Conservation (phyloP, 2,329 filamentous ascomycete species). For the Sclerotinia subarctica region DNA sequence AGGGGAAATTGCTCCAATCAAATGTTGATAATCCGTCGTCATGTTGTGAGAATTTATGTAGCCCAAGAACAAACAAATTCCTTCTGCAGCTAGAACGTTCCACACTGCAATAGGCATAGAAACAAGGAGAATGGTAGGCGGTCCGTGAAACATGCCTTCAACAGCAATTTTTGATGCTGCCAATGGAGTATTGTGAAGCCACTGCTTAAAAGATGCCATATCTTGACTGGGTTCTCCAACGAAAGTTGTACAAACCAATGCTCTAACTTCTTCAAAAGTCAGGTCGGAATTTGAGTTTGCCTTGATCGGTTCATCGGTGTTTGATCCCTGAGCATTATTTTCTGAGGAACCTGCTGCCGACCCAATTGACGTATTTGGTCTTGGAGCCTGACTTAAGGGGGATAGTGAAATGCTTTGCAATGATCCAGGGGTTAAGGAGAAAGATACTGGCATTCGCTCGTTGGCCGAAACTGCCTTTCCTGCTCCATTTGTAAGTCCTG, state of each 20-base stretch:
- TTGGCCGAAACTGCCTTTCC: slow-evolving; percentile 37
- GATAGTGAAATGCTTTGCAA: slow-evolving; percentile 53
- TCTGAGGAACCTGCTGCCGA: slow-evolving; percentile 35
- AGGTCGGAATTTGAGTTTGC: slow-evolving; percentile 45
- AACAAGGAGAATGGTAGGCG: slow-evolving; percentile 63
- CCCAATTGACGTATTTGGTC: slow-evolving; percentile 37
- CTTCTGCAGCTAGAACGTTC: slow-evolving; percentile 63
- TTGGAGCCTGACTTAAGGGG: slow-evolving; percentile 33
- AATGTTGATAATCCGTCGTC: slow-evolving; percentile 59
- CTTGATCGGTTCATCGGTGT: slow-evolving; percentile 31
- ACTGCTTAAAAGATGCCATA: slow-evolving; percentile 64
- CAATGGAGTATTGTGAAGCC: slow-evolving; percentile 58
- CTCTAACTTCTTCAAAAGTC: slow-evolving; percentile 59
- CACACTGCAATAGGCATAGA: slow-evolving; percentile 63
- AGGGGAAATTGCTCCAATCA: slow-evolving; percentile 48
- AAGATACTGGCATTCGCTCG: slow-evolving; percentile 48
- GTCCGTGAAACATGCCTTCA: slow-evolving; percentile 66
- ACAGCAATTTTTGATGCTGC: slow-evolving; percentile 58
- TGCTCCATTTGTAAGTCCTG: slow-evolving; percentile 47
- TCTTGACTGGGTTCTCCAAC: slow-evolving; percentile 63
- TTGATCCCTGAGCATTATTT: slow-evolving; percentile 28
- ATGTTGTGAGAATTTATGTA: slow-evolving; percentile 66
- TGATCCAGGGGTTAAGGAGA: slow-evolving; percentile 54
- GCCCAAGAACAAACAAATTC: slow-evolving; percentile 63
- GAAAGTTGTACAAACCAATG: slow-evolving; percentile 65